These are phyloP conservation scores for Somion occarium DNA, from an alignment of 1,284 basidiomycete species.

Conservation along the genomic window DNA sequence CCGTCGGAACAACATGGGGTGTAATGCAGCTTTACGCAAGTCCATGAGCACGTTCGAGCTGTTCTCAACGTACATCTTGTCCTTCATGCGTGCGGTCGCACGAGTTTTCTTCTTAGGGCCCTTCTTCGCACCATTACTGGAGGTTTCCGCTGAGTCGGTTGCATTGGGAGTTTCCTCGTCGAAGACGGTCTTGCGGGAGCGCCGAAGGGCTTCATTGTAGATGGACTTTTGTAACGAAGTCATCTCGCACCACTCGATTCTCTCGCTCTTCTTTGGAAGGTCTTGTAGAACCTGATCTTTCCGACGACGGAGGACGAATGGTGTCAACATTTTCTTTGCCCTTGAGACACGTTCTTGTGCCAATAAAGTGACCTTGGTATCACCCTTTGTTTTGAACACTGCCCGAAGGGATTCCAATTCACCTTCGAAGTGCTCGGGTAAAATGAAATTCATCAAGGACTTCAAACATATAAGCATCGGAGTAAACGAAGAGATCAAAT, in stretches of 20 bases:
- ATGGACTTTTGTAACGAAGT: conserved; percentile 79
- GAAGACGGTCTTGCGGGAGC: conserved; percentile 79
- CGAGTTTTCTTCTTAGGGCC: conserved; percentile 43
- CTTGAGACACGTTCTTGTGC: conserved; percentile 89
- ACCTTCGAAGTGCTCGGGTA: conserved; percentile 85
- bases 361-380: conserved; percentile 81
- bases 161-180: conserved; percentile 43
- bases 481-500: background rate
- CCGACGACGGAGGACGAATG: conserved; percentile 92
- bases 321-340: conserved; percentile 99
- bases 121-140: conserved; percentile 15
- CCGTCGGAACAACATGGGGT: conserved; percentile 92
- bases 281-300: conserved; percentile 96
- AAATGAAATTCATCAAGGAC: conserved; percentile 98
- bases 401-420: conserved; percentile 77
- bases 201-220: conserved; percentile 81
- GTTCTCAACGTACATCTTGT: conserved; percentile 72
- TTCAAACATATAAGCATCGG: conserved; percentile 26
- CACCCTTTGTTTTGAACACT: conserved; percentile 95
- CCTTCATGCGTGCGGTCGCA: conserved; percentile 45
- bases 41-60: conserved; percentile 94
- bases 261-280: conserved; percentile 88
- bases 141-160: conserved; percentile 21
- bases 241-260: conserved; percentile 94
- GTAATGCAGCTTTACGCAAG: conserved; percentile 90